Evolutionary conservation across 768 basidiomycete species (phyloP), one percentile per base, ranked within the genome.

Genomic region (Lactarius pseudohatsudake): DNA sequence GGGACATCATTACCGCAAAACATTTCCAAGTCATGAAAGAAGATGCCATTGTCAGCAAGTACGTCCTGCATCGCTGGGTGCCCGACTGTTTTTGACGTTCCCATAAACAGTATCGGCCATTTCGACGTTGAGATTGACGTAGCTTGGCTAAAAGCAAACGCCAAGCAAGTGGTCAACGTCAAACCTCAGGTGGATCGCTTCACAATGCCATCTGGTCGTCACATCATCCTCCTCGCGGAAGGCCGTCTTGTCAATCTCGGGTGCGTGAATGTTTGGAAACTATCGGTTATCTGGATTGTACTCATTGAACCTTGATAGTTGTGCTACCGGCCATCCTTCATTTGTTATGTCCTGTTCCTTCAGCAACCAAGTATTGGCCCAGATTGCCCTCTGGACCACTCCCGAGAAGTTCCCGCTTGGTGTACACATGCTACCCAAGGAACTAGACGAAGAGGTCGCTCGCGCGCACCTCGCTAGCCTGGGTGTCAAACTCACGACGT

Each of bases 271-370:
- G 10, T 18, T 30, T 13, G 10, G 15, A 36, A 41, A 2, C 16
- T 15, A 53, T 53, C 50, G 15, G 10, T 5, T 34, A 2, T 43
- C 40, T 26, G 10, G 4, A 40, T 18, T 15, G 9, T 58, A 60
- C 15, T 53, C 55, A 40, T n/a, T 60, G 32, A 40, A 22, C 20
- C 10, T 70, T 4, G 10, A 56, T 59, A 91, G 89, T 62, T 98
- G 96, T 79, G 96, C 94, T 47, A 98, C 96, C 72, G 96, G 96
- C 64, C 96, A 99, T 80, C 96, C 97, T 41, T 98, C 96, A 54
- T 98, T 96, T 80, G 97, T 99, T 81, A 99, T 99, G 97, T 98
- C 96, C 20, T 98, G 96, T 84, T 99, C 97, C 53, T 99, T 99
- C 84, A 81, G 94, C 76, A 99, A 99, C 86, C 97, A 99, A 80